Evolutionary conservation across 495 filamentous ascomycete genomes (phyloP), one percentile per base, ranked within the genome.

Genomic region (Xylaria curta): DNA sequence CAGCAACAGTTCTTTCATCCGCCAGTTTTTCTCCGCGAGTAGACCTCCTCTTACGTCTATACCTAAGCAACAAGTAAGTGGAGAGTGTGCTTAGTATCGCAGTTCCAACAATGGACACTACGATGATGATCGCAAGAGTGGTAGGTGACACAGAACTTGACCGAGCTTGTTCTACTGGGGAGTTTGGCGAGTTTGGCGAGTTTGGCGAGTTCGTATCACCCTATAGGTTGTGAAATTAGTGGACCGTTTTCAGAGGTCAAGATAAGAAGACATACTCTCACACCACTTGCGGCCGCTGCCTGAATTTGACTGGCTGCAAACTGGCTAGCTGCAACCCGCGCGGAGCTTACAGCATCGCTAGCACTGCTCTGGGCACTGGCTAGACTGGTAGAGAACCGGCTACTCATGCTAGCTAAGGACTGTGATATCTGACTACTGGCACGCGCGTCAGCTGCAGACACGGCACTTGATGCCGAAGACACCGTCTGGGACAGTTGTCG

Each of bases 31-130:
- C 69, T 36, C 68, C 69, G 10, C 73, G 76, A 12, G 59, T 42
- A 28, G 61, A 47, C 31, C 53, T 71, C 75, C 75, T 80, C 65
- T 75, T 76, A 33, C 76, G 74, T 36, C 76, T 60, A 53, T 77
- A 79, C 40, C 81, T 76, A n/a, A 84, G 58, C 49, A 81, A 70
- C 40, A 82, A 71, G 46, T 72, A 78, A 42, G 82, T 78, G 15
- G 71, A 77, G 6, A 76, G 56, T 28, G 78, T 71, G 7, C 79
- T 82, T 31, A 85, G 67, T 49, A 85, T 73, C 10, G 81, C 78
- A 53, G 77, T 81, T 19, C 82, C 83, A 2, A 84, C 74, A 10
- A 85, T 76, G 9, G 82, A 76, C 24, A 78, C 76, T n/a, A 69
- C 63, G 28, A 74, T 71, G 71, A 76, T 73, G 66, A 78, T 73